phyloP scores from a whole-genome alignment of 495 filamentous ascomycete genomes.

The Entonaema liquescens region DNA sequence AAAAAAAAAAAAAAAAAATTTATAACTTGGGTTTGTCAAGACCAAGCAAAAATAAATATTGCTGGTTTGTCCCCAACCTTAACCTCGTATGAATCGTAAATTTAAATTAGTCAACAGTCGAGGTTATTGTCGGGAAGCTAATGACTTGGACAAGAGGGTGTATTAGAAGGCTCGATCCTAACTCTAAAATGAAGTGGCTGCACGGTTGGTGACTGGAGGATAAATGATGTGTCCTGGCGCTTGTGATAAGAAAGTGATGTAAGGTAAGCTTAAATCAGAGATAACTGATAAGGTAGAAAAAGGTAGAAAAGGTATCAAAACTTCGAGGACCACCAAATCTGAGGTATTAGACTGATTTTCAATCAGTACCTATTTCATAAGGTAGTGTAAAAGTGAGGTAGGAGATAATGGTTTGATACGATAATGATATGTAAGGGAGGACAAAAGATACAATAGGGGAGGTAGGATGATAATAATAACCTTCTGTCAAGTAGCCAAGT shows the following conservation, averaged over 20 bases:
- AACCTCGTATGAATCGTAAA: conserved; percentile 32
- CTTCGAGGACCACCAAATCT: background rate
- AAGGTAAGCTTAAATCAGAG: conserved; percentile 3
- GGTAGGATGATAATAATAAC: conserved; percentile 32
- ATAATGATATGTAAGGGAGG: conserved; percentile 20
- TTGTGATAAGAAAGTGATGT: conserved; percentile 3
- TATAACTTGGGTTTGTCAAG: background rate
- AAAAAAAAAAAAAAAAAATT: background rate
- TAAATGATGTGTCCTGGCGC: background rate
- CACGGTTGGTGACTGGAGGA: conserved; percentile 3
- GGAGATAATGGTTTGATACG: background rate
- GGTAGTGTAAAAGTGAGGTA: background rate
- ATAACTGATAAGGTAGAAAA: conserved; percentile 12
- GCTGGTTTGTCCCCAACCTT: background rate
- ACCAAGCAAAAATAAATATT: background rate
- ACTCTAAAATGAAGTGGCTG: conserved; percentile 26
- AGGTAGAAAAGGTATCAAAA: conserved; percentile 1
- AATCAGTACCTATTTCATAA: conserved; percentile 1
- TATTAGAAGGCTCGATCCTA: conserved; percentile 21
- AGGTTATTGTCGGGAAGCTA: conserved; percentile 33
- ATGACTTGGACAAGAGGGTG: conserved; percentile 6
- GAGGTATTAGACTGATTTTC: background rate
- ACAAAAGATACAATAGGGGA: conserved; percentile 21
- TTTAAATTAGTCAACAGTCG: conserved; percentile 15
- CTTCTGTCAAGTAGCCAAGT: conserved; percentile 9